Percentiles rank a stretch among this genome's conserved stretches.
Evolutionary conservation across 139 green algal genomes (phyloP).

Genomic region (Tetradesmus lagerheimii): DNA sequence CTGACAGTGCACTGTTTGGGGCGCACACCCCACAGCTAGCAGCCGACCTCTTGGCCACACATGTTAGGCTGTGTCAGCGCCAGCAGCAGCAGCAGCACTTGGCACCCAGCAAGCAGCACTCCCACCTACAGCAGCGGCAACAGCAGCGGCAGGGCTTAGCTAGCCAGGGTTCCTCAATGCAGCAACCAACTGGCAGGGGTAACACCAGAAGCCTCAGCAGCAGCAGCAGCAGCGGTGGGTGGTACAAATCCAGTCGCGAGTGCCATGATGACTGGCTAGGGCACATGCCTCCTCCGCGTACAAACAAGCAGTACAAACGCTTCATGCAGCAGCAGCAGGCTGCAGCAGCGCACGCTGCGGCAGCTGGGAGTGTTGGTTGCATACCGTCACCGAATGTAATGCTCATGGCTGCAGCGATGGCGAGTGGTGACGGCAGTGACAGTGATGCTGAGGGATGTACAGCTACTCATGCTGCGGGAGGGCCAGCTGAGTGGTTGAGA

Average conservation of each 20-base stretch:
- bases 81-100: not conserved
- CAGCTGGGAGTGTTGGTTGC: not conserved
- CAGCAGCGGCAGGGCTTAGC: not conserved
- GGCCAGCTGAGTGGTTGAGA: not conserved
- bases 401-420: not conserved
- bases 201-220: not conserved
- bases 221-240: not conserved
- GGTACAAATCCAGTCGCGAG: not conserved
- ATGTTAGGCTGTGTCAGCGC: not conserved
- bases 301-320: conserved; percentile 28
- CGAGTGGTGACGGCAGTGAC: not conserved
- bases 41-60: not conserved
- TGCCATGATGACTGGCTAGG: not conserved
- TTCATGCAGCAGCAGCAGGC: conserved; percentile 22
- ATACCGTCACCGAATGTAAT: conserved; percentile 1
- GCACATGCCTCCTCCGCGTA: not conserved
- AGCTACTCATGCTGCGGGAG: not conserved
- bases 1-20: conserved; percentile 15
- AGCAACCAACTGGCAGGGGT: not conserved
- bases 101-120: not conserved
- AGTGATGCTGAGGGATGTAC: not conserved
- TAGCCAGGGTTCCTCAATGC: not conserved
- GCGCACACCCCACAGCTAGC: conserved; percentile 3
- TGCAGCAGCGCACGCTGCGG: not conserved
- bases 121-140: not conserved